A percentile compares a stretch with the other conserved stretches of the same genome.
These are phyloP conservation scores for Pseudonitzschia pungens DNA, from an alignment of 108 stramenopile genomes.

Conservation along the genomic window DNA sequence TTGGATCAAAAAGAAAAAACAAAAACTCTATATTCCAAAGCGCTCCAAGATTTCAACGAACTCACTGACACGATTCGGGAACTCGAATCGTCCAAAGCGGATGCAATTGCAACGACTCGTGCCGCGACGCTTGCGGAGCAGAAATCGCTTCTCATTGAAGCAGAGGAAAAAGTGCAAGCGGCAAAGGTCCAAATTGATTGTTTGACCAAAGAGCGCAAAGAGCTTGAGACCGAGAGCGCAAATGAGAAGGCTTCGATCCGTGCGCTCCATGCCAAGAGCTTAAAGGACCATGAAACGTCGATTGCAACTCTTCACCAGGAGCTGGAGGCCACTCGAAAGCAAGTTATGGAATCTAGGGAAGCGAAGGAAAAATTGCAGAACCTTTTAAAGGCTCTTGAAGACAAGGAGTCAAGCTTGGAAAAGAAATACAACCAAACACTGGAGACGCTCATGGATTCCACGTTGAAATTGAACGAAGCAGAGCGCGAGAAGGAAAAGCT, in stretches of 20 bases:
- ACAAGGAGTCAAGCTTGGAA: neutral
- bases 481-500: neutral
- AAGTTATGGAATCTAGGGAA: neutral
- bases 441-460: neutral
- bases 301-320: conserved; percentile 4
- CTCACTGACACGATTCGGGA: neutral
- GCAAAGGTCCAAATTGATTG: neutral
- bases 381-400: neutral
- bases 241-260: neutral
- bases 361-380: neutral
- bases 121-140: neutral
- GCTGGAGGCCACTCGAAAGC: neutral
- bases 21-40: neutral
- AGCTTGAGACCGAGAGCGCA: neutral
- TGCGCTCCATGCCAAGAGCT: neutral
- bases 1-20: neutral
- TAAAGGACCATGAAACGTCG: neutral
- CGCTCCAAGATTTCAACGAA: neutral
- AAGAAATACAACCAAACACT: neutral
- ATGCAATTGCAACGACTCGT: neutral
- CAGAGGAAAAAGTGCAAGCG: neutral
- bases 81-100: neutral
- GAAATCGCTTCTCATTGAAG: neutral
- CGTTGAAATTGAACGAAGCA: neutral
- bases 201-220: neutral